phyloP scores from a whole-genome alignment of 768 basidiomycete species.

The Hericium coralloides region DNA sequence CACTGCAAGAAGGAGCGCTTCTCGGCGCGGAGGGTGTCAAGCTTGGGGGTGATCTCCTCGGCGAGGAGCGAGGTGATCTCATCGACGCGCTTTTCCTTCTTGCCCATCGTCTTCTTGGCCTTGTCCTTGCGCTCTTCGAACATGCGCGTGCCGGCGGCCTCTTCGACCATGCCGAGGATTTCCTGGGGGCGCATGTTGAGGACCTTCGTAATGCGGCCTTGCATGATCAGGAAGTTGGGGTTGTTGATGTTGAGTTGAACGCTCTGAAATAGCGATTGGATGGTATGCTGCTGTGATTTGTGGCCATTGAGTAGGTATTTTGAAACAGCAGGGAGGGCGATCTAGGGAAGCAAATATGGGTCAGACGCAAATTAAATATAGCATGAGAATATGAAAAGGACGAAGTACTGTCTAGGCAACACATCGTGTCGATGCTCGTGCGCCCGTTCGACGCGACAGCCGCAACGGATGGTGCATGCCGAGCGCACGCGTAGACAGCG shows the following conservation, averaged over 20 bases:
- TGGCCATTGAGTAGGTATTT: slow-evolving; percentile 97
- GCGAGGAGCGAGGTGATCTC: slow-evolving; percentile 73
- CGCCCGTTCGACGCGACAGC: no score
- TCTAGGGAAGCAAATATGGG: slow-evolving; percentile 33
- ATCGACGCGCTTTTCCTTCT: slow-evolving; percentile 93
- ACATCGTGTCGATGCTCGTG: no score
- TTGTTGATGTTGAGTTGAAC: slow-evolving; percentile 99
- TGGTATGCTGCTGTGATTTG: slow-evolving; percentile 73
- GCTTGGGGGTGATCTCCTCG: slow-evolving; percentile 92
- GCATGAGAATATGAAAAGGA: no score
- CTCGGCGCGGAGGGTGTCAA: slow-evolving; percentile 83
- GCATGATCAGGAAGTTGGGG: slow-evolving; percentile 99
- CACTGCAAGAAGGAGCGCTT: slow-evolving; percentile 84
- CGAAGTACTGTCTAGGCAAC: no score
- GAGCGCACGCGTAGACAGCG: no score
- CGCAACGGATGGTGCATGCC: no score
- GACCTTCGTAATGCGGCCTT: slow-evolving; percentile 97
- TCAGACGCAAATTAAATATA: no score
- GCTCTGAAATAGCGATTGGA: slow-evolving; percentile 91
- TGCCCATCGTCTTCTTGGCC: slow-evolving; percentile 89
- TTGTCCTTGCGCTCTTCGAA: slow-evolving; percentile 98
- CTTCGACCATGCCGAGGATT: slow-evolving; percentile 97
- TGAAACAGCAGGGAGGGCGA: slow-evolving; percentile 85
- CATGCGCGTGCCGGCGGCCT: slow-evolving; percentile 98
- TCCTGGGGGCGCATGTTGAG: slow-evolving; percentile 98